Percentiles rank a stretch among this genome's conserved stretches.
Evolutionary conservation across 768 basidiomycete genomes (phyloP).

Genomic region (Serpula lacrymans): DNA sequence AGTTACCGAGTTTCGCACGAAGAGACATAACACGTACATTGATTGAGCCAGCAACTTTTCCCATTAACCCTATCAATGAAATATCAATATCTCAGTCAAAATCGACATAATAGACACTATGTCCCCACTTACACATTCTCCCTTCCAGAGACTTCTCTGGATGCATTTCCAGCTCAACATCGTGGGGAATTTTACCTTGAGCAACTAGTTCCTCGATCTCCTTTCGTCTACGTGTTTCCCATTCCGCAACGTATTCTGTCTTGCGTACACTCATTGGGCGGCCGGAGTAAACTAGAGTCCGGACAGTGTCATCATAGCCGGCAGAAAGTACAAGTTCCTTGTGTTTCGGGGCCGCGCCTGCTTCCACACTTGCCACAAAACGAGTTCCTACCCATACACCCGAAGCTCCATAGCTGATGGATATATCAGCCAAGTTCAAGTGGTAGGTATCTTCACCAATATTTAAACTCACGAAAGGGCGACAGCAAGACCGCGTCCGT

Average conservation of each 20-base stretch:
- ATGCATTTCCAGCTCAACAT: conserved; percentile 62
- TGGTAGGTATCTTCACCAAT: too few species aligned
- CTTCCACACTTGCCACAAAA: conserved; percentile 80
- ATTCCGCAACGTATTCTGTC: conserved; percentile 75
- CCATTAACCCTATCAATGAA: conserved; percentile 62
- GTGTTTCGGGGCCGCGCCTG: conserved; percentile 72
- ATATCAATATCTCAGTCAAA: background rate
- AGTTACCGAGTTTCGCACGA: conserved; percentile 4
- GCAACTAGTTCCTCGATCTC: conserved; percentile 60
- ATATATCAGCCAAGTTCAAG: background rate
- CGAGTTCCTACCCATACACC: conserved; percentile 90
- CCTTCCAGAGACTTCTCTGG: conserved; percentile 65
- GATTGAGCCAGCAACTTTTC: conserved; percentile 71
- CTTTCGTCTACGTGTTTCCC: conserved; percentile 60
- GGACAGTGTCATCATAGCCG: conserved; percentile 70
- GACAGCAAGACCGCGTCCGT: conserved; percentile 78
- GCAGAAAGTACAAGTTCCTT: conserved; percentile 66
- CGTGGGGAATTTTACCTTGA: conserved; percentile 72
- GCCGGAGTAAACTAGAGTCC: conserved; percentile 74
- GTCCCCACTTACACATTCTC: conserved; percentile 46
- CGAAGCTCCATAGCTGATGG: conserved; percentile 67
- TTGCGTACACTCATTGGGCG: conserved; percentile 80
- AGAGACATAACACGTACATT: conserved; percentile 35
- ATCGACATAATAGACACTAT: too few species aligned
- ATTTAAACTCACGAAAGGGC: conserved; percentile 53